These are phyloP conservation scores for Pulveroboletus sp. DNA, from an alignment of 768 basidiomycete genomes.

Conservation along the genomic window DNA sequence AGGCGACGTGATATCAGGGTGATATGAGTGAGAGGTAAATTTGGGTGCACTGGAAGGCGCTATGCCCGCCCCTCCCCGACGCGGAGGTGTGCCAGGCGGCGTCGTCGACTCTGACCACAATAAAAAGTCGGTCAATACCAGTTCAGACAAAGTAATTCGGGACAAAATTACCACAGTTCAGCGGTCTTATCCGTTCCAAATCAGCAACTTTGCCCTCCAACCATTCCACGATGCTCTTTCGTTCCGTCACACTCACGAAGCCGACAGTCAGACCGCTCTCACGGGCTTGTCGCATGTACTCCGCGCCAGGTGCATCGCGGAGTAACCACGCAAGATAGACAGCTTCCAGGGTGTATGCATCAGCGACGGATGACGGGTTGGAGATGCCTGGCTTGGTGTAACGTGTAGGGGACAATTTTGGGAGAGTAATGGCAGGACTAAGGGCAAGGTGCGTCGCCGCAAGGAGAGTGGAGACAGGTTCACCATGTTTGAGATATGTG, in stretches of 20 bases:
- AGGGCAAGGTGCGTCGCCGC: slow-evolving; percentile 65
- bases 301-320: slow-evolving; percentile 66
- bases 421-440: slow-evolving; percentile 46
- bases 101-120: slow-evolving; percentile 45
- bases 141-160: background rate
- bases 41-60: slow-evolving; percentile 22
- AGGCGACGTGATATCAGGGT: slow-evolving; percentile 38
- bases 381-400: slow-evolving; percentile 61
- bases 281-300: slow-evolving; percentile 85
- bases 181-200: slow-evolving; percentile 24
- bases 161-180: slow-evolving; percentile 16
- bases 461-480: slow-evolving; percentile 44
- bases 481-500: slow-evolving; percentile 37
- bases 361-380: slow-evolving; percentile 26
- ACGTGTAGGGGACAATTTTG: slow-evolving; percentile 73
- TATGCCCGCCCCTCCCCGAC: slow-evolving; percentile 19
- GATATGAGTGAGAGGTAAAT: slow-evolving; percentile 16
- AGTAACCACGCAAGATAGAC: slow-evolving; percentile 83
- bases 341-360: slow-evolving; percentile 76
- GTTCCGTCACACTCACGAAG: slow-evolving; percentile 82
- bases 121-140: background rate
- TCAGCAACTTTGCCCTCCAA: slow-evolving; percentile 50
- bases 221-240: slow-evolving; percentile 84
- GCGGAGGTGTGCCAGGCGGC: slow-evolving; percentile 56
- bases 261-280: slow-evolving; percentile 68